Conservation (phyloP, 2,329 filamentous ascomycete genomes). For the Alternaria gaisen region DNA sequence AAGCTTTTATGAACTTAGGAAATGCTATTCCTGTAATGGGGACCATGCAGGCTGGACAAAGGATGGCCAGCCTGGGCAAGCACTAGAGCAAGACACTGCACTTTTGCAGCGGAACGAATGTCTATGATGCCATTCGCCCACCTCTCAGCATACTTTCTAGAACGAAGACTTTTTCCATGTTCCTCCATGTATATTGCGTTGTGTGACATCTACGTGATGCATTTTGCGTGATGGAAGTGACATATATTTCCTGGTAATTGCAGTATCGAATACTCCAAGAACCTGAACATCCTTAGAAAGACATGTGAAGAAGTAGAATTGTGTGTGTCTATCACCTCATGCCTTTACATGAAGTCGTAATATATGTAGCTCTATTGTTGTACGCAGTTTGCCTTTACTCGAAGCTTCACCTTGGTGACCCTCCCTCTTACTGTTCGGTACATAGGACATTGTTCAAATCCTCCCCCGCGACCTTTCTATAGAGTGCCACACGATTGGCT, state of each 20-base stretch:
- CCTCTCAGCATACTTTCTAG: constrained; percentile 28
- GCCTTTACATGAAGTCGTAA: background rate
- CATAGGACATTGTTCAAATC: background rate
- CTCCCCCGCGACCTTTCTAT: fast-evolving
- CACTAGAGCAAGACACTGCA: constrained; percentile 27
- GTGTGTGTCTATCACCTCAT: background rate
- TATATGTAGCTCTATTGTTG: background rate
- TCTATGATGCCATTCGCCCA: constrained; percentile 34
- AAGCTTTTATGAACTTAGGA: constrained; percentile 18
- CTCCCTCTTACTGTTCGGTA: fast-evolving
- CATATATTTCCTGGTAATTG: background rate
- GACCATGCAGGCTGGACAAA: constrained; percentile 20
- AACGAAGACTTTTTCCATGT: constrained; percentile 10
- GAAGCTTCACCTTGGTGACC: background rate
- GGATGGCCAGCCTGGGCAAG: constrained; percentile 31
- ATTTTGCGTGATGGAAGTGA: background rate
- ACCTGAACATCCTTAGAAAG: fast-evolving
- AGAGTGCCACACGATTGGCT: background rate
- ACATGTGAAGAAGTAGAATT: too few species aligned
- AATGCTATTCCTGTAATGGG: constrained; percentile 12
- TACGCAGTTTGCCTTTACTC: background rate
- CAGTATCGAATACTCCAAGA: background rate
- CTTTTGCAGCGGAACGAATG: constrained; percentile 19
- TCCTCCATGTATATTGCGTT: background rate
- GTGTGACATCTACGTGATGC: background rate